Base-by-base conservation (phyloP, 1,139 yeast genomes). In the Diutina pseudorugosa region DNA sequence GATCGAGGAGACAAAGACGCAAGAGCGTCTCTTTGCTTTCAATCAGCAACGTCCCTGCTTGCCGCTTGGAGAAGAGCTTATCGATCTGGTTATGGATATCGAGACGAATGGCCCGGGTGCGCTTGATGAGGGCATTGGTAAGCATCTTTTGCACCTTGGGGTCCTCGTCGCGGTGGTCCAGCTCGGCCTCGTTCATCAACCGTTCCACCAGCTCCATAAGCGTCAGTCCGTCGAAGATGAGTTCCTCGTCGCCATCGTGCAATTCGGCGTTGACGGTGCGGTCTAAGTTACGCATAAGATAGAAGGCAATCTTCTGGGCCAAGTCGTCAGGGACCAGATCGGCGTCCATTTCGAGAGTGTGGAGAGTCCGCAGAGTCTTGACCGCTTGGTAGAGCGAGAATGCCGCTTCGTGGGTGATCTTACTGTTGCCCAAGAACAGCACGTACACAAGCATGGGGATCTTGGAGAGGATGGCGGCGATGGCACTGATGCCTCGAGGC, bases 231-330 rank as follows among this genome's bases (percentile, higher is more conserved):
- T 74, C 79, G 57, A 72, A 74, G 72, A 74, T 72, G 49, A 74
- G 63, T 53, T 73, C 77, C 53, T 73, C 77, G 41, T 65, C 67
- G 21, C 62, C 65, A 41, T 54, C 25, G 58, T 63, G 56, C 53
- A 65, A 60, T 51, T 72, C 76, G 19, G 75, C 71, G 56, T 76
- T 76, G 62, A 82, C 69, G 19, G 75, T 71, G 51, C 67, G 71
- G 61, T 88, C 91, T 85, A 90, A 83, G 63, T 90, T 90, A 61
- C 85, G 78, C 84, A 90, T 83, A 61, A 91, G 73, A 62, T 85
- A 85, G 55, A 86, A 79, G 0, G 95, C 94, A 56, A 90, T 80
- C 63, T 91, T 78, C 45, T 90, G 86, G 30, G 85, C 79, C 51
- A 90, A 72, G 56, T 81, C 82, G 57, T 84, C 90, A 18, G 87